These are phyloP conservation scores for Flaveria trinervia DNA, from an alignment of 129 eudicot genomes.

Conservation along the genomic window DNA sequence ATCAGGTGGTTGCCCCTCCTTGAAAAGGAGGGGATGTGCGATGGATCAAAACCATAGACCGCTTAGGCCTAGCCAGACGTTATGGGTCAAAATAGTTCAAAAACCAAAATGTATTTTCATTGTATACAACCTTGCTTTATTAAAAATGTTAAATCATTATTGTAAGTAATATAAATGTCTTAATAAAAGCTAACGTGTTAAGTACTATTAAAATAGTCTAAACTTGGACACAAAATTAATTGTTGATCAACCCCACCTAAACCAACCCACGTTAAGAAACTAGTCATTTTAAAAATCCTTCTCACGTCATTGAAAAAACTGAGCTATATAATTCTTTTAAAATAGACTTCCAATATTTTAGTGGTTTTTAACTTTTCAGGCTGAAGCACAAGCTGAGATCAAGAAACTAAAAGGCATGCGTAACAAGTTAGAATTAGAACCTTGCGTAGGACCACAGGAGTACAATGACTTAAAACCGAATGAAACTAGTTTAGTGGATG, in stretches of 20 bases:
- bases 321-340: background rate
- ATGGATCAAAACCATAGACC: too few relatives aligned
- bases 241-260: too few relatives aligned
- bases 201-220: background rate
- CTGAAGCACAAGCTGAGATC: slow-evolving; percentile 54
- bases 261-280: too few relatives aligned
- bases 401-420: slow-evolving; percentile 40
- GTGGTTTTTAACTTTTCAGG: slow-evolving; percentile 42
- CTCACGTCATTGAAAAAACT: background rate
- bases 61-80: too few relatives aligned
- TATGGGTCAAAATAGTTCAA: too few relatives aligned
- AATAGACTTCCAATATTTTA: background rate
- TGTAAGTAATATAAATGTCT: too few relatives aligned
- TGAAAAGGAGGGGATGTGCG: too few relatives aligned
- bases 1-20: too few relatives aligned
- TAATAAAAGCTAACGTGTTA: background rate
- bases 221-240: background rate
- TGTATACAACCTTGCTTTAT: too few relatives aligned
- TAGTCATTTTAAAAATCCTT: background rate
- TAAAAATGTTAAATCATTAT: too few relatives aligned
- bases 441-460: slow-evolving; percentile 25
- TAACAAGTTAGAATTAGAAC: slow-evolving; percentile 16
- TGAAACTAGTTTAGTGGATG: slow-evolving; percentile 37
- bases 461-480: slow-evolving; percentile 4
- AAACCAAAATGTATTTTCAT: too few relatives aligned